phyloP scores from a whole-genome alignment of 164 flowering plant species.

The Aristolochia contorta region DNA sequence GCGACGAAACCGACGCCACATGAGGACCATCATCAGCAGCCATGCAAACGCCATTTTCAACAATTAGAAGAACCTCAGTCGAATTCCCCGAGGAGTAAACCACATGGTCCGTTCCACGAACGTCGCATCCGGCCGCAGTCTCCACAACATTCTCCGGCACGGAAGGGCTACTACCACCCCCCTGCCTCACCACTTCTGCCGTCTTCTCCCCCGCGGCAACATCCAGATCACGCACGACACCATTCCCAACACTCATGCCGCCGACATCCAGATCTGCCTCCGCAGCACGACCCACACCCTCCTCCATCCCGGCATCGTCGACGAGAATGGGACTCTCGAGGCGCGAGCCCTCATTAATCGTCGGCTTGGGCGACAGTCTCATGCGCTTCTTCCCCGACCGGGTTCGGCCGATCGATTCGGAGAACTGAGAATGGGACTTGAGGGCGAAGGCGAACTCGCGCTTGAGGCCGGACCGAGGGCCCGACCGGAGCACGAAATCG shows the following conservation, averaged over 20 bases:
- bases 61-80: too few species aligned
- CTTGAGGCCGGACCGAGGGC: conserved; percentile 21
- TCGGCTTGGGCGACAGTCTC: neutral
- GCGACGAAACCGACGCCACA: too few species aligned
- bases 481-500: conserved; percentile 13
- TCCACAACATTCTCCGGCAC: neutral
- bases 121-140: neutral
- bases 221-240: neutral
- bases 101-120: neutral
- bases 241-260: neutral
- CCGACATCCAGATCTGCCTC: neutral
- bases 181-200: neutral
- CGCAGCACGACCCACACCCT: neutral
- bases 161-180: neutral
- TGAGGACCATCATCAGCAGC: neutral
- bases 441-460: conserved; percentile 26
- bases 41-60: too few species aligned
- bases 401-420: conserved; percentile 12
- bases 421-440: conserved; percentile 18
- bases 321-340: conserved; percentile 1
- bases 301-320: conserved; percentile 1
- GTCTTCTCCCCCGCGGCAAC: neutral
- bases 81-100: too few species aligned
- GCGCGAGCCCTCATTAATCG: neutral
- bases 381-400: conserved; percentile 6